Conservation (phyloP, 2,329 filamentous ascomycete species). For the Diplodia seriata region DNA sequence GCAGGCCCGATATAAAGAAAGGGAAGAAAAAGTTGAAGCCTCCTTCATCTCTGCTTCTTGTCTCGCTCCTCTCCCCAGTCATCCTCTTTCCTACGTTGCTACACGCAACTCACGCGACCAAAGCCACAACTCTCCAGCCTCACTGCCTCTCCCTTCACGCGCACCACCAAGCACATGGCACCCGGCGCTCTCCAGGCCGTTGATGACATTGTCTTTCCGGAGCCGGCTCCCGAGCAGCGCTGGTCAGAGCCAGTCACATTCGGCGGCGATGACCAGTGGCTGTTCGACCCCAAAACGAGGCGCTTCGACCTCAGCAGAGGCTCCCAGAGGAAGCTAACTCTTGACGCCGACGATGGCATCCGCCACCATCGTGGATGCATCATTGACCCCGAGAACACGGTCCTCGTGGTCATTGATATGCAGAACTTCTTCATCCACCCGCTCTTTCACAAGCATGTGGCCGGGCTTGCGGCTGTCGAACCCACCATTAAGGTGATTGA, state of each 20-base stretch:
- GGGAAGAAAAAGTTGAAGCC: conserved; percentile 1
- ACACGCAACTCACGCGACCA: conserved; percentile 5
- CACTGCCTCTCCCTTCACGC: background rate
- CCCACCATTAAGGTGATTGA: conserved; percentile 50
- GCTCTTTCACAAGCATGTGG: conserved; percentile 40
- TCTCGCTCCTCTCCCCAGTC: background rate
- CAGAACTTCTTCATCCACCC: conserved; percentile 53
- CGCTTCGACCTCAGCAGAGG: conserved; percentile 53
- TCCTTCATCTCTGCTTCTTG: background rate
- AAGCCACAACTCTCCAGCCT: background rate
- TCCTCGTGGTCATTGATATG: conserved; percentile 53
- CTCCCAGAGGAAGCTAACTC: conserved; percentile 45
- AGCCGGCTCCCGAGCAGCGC: conserved; percentile 37
- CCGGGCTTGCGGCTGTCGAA: conserved; percentile 42
- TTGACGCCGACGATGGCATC: conserved; percentile 51
- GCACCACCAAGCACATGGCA: conserved; percentile 37
- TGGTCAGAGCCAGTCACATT: conserved; percentile 51
- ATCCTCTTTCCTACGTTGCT: background rate
- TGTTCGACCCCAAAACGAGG: conserved; percentile 49
- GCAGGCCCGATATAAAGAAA: conserved; percentile 11
- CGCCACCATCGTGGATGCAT: conserved; percentile 51
- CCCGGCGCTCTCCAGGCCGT: conserved; percentile 41
- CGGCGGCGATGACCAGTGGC: conserved; percentile 52
- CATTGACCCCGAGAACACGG: conserved; percentile 49
- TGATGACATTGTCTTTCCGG: conserved; percentile 38